Evolutionary conservation across 2,329 filamentous ascomycete genomes (phyloP).

Genomic region (Ramularia collo-cygni): DNA sequence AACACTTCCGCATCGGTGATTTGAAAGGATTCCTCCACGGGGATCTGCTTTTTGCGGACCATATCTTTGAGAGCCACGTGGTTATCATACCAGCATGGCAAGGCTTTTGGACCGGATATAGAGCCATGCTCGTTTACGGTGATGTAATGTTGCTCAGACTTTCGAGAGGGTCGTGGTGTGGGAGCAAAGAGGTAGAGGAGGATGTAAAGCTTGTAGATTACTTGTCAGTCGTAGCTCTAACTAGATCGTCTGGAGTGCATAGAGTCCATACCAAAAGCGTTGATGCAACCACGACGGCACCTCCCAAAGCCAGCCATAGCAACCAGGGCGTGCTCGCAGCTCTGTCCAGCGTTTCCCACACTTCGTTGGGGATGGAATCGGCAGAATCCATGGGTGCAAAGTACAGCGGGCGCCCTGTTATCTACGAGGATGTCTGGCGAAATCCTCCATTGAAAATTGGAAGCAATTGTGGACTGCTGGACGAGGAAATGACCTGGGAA

Average conservation of each 20-base stretch:
- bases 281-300: conserved; percentile 19
- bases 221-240: conserved; percentile 7
- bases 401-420: no score
- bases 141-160: conserved; percentile 78
- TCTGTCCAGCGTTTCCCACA: conserved; percentile 25
- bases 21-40: conserved; percentile 43
- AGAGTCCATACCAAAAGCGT: conserved; percentile 9
- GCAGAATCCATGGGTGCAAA: conserved; percentile 24
- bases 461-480: no score
- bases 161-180: conserved; percentile 63
- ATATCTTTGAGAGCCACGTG: conserved; percentile 54
- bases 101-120: conserved; percentile 45
- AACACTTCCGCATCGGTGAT: conserved; percentile 74
- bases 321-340: conserved; percentile 19
- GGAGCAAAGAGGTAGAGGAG: conserved; percentile 70
- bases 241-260: not conserved
- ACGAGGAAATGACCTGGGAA: no score
- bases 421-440: no score
- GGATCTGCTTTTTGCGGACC: conserved; percentile 28
- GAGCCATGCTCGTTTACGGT: conserved; percentile 63
- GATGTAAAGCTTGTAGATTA: conserved; percentile 21
- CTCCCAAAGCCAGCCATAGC: conserved; percentile 20
- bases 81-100: conserved; percentile 85
- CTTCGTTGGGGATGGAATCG: conserved; percentile 24
- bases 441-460: no score